Percentiles rank a stretch among this genome's conserved stretches.
Conservation (phyloP, 2,329 filamentous ascomycete species). For the Blastomyces parvus region DNA sequence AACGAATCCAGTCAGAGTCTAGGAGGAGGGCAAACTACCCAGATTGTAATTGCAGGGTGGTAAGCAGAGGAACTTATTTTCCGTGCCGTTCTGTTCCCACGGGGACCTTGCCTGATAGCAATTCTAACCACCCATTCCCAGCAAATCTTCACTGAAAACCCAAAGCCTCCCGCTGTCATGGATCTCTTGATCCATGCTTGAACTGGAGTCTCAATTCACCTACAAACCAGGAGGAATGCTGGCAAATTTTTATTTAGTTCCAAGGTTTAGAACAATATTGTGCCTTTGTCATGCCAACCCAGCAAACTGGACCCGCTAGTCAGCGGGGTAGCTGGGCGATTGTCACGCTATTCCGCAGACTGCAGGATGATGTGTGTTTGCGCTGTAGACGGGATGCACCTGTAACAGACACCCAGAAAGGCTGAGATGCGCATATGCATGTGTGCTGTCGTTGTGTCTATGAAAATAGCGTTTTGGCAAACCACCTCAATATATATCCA, state of each 20-base stretch:
- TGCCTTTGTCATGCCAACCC: background rate
- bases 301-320: background rate
- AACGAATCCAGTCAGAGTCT: no score
- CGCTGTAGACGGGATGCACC: background rate
- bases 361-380: background rate
- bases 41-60: background rate
- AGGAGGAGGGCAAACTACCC: background rate
- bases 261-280: background rate
- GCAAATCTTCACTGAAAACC: background rate
- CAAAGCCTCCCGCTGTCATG: background rate
- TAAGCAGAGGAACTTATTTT: background rate
- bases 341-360: background rate
- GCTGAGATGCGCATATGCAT: background rate
- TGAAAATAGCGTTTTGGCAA: background rate
- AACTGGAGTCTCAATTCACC: background rate
- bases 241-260: no score
- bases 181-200: background rate
- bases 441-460: background rate
- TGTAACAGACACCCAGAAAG: background rate
- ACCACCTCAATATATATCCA: background rate
- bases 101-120: background rate
- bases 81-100: background rate
- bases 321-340: background rate
- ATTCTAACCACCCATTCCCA: background rate
- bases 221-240: background rate